These are phyloP conservation scores for Hygrophorus pudorinus DNA, from an alignment of 768 basidiomycete species.

Conservation along the genomic window DNA sequence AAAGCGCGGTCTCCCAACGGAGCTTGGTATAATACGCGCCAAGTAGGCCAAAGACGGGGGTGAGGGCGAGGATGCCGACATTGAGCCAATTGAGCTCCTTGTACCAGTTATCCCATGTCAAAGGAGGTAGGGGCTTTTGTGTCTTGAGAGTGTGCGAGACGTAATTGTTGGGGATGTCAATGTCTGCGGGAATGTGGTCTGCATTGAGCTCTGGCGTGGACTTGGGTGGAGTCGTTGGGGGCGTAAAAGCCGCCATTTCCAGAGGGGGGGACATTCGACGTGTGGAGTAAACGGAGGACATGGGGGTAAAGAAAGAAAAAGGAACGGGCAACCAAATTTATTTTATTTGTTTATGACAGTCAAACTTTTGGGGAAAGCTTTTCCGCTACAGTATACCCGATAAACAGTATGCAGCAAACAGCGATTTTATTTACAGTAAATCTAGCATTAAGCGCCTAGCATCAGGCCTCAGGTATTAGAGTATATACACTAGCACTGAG, in stretches of 20 bases:
- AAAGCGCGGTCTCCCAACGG: slow-evolving; percentile 63
- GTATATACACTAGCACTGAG: too few relatives aligned
- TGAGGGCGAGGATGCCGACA: slow-evolving; percentile 59
- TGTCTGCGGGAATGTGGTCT: slow-evolving; percentile 21
- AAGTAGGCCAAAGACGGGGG: slow-evolving; percentile 63
- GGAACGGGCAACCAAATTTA: too few relatives aligned
- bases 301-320: too few relatives aligned
- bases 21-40: slow-evolving; percentile 61
- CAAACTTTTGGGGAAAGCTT: too few relatives aligned
- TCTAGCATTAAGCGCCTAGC: too few relatives aligned
- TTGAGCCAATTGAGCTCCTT: slow-evolving; percentile 72
- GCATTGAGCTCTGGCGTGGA: neutral
- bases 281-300: too few relatives aligned
- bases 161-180: slow-evolving; percentile 74
- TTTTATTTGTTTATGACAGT: too few relatives aligned
- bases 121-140: slow-evolving; percentile 57
- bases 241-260: neutral
- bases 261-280: neutral
- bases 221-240: neutral
- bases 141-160: slow-evolving; percentile 66
- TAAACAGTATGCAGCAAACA: too few relatives aligned
- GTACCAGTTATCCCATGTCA: slow-evolving; percentile 47
- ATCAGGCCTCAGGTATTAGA: too few relatives aligned
- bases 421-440: too few relatives aligned
- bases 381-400: too few relatives aligned